Percentiles rank a stretch among this genome's conserved stretches.
Evolutionary conservation across 208 protist genomes (phyloP).

Genomic region (Phytomonas francai): DNA sequence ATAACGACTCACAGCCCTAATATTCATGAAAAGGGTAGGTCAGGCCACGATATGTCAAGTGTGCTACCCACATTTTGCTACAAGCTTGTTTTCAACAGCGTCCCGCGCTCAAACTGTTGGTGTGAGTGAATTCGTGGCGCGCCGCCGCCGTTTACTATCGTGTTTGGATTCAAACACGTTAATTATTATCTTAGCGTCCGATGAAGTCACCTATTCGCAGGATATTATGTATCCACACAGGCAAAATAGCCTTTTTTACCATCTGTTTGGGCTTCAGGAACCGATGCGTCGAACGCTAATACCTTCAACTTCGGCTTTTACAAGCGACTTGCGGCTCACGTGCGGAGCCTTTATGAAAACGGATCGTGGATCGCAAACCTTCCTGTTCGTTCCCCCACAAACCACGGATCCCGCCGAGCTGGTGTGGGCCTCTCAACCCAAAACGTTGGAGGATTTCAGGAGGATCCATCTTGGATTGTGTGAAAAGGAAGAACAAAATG

Average conservation of each 20-base stretch:
- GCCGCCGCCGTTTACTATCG: slow-evolving; percentile 23
- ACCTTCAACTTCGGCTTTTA: slow-evolving; percentile 10
- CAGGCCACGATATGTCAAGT: background rate
- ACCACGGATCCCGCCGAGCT: slow-evolving; percentile 17
- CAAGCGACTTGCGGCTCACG: slow-evolving; percentile 17
- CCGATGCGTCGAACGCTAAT: slow-evolving; percentile 20
- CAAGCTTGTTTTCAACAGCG: background rate
- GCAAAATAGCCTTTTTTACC: slow-evolving; percentile 40
- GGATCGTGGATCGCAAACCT: slow-evolving; percentile 5
- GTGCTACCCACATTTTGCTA: background rate
- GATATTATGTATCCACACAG: slow-evolving; percentile 31
- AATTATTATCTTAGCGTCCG: slow-evolving; percentile 30
- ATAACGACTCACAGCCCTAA: background rate
- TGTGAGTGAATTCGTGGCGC: slow-evolving; percentile 20
- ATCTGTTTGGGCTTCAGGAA: slow-evolving; percentile 33
- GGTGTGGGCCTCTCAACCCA: slow-evolving; percentile 21
- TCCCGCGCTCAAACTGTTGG: background rate
- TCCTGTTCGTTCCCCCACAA: slow-evolving; percentile 24
- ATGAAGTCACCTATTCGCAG: slow-evolving; percentile 18
- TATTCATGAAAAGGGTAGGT: background rate
- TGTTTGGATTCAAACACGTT: slow-evolving; percentile 28
- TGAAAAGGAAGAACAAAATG: background rate
- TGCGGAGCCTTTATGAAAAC: slow-evolving; percentile 26
- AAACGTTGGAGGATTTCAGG: background rate
- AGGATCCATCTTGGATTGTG: background rate